Conservation (phyloP, 2,329 filamentous ascomycete genomes). For the Allantophomopsis lycopodina region DNA sequence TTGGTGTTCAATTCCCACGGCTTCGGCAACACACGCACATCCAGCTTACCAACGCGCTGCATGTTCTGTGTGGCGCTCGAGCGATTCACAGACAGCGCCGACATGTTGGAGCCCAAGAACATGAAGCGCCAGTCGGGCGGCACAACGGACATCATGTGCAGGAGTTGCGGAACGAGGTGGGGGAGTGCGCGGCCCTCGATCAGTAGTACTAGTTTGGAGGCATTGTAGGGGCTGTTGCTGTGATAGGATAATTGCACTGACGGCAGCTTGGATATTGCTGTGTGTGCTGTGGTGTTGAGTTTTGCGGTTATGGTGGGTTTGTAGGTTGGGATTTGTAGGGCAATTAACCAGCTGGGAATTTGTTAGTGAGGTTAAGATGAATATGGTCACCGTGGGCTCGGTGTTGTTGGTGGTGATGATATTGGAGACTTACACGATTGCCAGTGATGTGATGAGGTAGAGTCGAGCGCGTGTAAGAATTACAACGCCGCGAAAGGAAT, state of each 20-base stretch:
- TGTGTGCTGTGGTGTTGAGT: conserved; percentile 10
- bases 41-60: conserved; percentile 34
- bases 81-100: conserved; percentile 28
- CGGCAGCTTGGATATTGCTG: conserved; percentile 14
- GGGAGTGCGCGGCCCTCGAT: conserved; percentile 33
- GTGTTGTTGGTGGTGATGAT: too few species aligned
- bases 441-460: too few species aligned
- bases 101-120: conserved; percentile 35
- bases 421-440: too few species aligned
- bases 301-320: conserved; percentile 25
- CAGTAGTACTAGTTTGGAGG: conserved; percentile 36
- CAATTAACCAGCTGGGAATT: too few species aligned
- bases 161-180: conserved; percentile 32
- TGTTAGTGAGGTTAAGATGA: too few species aligned
- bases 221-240: conserved; percentile 17
- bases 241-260: conserved; percentile 17
- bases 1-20: conserved; percentile 30
- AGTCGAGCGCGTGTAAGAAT: too few species aligned
- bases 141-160: conserved; percentile 37
- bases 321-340: conserved; percentile 22
- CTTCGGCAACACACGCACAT: conserved; percentile 31
- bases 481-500: too few species aligned
- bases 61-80: conserved; percentile 33
- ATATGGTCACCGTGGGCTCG: too few species aligned
- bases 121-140: conserved; percentile 40